Conservation (phyloP, 768 basidiomycete genomes). For the Exidia glandulosa region DNA sequence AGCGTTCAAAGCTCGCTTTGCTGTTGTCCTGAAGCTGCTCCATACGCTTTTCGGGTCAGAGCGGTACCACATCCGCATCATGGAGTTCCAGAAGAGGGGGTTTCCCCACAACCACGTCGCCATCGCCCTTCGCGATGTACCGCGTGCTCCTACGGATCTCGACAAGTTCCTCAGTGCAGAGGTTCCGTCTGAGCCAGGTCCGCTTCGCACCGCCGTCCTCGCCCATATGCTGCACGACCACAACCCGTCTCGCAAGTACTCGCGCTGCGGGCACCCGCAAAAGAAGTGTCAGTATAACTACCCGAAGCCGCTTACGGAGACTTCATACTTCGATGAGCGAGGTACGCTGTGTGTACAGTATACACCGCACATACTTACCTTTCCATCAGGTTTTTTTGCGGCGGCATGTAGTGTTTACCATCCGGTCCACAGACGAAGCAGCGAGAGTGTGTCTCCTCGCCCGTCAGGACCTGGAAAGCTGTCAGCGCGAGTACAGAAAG, state of each 20-base stretch:
- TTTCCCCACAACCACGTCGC: slow-evolving; percentile 9
- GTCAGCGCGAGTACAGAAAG: too few relatives aligned
- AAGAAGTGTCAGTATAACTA: background rate
- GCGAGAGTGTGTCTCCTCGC: too few relatives aligned
- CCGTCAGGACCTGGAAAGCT: too few relatives aligned
- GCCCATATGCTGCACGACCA: background rate
- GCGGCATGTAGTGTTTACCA: too few relatives aligned
- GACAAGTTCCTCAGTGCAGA: background rate
- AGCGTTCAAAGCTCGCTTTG: background rate
- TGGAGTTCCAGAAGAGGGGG: slow-evolving; percentile 10
- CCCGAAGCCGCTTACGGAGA: background rate
- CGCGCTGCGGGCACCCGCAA: background rate
- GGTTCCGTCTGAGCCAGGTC: background rate
- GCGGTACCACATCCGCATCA: slow-evolving; percentile 1
- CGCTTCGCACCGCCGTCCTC: background rate
- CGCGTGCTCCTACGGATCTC: background rate
- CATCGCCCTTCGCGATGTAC: background rate
- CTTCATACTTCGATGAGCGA: background rate
- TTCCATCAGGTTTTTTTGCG: too few relatives aligned
- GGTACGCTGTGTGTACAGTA: too few relatives aligned
- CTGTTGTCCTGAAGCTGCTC: background rate
- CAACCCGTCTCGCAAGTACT: background rate
- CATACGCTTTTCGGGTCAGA: background rate
- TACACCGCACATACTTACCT: too few relatives aligned
- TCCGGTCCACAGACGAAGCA: too few relatives aligned